These are phyloP conservation scores for Microbotryomycetes sp. DNA, from an alignment of 1,284 basidiomycete species.

Conservation along the genomic window DNA sequence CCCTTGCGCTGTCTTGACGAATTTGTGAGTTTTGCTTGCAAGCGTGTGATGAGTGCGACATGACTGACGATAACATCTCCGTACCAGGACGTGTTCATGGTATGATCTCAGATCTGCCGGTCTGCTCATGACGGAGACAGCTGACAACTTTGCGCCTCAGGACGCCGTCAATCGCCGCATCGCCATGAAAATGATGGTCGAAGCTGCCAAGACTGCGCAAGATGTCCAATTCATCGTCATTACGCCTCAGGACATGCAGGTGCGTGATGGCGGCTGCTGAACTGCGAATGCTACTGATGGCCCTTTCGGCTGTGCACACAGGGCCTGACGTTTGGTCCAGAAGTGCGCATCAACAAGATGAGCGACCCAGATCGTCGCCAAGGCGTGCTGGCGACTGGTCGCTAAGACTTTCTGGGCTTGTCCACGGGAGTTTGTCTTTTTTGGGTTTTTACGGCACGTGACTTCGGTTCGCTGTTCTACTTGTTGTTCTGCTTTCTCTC, in stretches of 20 bases:
- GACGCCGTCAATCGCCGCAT: slow-evolving; percentile 43
- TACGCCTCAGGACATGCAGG: slow-evolving; percentile 55
- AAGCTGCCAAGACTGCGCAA: slow-evolving; percentile 72
- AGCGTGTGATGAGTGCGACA: no score
- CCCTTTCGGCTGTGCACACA: background rate
- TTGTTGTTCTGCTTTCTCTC: background rate
- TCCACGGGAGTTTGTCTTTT: no score
- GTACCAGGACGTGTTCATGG: slow-evolving; percentile 30
- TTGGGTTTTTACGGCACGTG: no score
- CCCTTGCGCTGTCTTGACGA: slow-evolving; percentile 87
- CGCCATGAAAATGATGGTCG: slow-evolving; percentile 51
- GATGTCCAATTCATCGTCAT: slow-evolving; percentile 87
- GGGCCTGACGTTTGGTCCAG: slow-evolving; percentile 16
- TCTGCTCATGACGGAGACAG: background rate
- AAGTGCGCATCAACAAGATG: slow-evolving; percentile 25
- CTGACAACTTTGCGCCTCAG: slow-evolving; percentile 29
- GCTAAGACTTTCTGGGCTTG: no score
- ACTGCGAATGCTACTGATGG: background rate
- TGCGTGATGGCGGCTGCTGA: background rate
- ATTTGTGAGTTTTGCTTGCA: slow-evolving; percentile 34
- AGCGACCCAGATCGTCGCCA: slow-evolving; percentile 17
- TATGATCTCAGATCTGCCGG: background rate
- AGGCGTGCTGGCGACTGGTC: slow-evolving; percentile 7
- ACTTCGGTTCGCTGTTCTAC: no score
- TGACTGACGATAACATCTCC: no score